Evolutionary conservation across 139 green algal species (phyloP).

Genomic region (Zygnema cylindricum): DNA sequence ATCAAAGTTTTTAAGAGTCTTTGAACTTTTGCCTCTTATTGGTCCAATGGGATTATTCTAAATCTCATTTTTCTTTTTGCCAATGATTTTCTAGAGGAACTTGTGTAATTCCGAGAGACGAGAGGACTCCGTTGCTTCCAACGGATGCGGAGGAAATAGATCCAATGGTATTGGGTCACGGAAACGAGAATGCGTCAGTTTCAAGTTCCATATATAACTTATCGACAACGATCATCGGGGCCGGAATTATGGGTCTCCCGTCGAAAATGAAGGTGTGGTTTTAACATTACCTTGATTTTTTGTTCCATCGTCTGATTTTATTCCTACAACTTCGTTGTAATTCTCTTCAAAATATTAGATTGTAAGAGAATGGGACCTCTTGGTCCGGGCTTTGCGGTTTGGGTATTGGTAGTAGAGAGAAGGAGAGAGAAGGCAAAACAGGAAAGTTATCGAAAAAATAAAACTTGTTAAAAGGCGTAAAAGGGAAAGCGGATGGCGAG

Average conservation of each 20-base stretch:
- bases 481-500: no score
- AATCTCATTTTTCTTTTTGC: background rate
- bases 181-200: background rate
- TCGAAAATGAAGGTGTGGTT: conserved; percentile 41
- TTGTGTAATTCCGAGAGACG: background rate
- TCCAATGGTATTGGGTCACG: background rate
- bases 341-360: background rate
- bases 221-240: conserved; percentile 45
- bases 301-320: background rate
- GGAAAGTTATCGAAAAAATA: no score
- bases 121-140: background rate
- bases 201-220: conserved; percentile 34
- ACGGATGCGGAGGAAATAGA: background rate
- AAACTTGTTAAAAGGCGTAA: no score
- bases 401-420: no score
- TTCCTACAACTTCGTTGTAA: background rate
- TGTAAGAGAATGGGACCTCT: no score
- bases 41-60: no score
- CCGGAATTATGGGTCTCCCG: conserved; percentile 47
- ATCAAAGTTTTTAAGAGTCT: no score
- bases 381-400: no score
- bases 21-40: no score
- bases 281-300: conserved; percentile 13
- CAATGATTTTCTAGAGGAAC: background rate
- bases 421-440: no score